These are phyloP conservation scores for Pseudoturritis turrita DNA, from an alignment of 345 rosid genomes.

Conservation along the genomic window DNA sequence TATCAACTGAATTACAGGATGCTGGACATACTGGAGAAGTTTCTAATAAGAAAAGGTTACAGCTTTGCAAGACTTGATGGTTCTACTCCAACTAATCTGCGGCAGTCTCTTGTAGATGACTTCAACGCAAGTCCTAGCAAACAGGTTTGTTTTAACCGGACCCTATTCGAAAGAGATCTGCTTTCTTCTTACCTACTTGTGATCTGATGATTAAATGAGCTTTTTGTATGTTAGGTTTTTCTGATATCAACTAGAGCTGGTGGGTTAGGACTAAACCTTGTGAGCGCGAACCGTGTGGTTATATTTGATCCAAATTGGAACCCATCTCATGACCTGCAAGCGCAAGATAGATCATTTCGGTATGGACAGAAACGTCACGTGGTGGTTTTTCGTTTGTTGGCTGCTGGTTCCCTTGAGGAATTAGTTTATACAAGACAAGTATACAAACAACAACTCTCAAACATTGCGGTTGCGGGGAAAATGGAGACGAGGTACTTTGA, in stretches of 20 bases:
- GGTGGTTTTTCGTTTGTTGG: slow-evolving; percentile 86
- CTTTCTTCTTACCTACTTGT: neutral
- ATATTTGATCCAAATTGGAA: slow-evolving; percentile 98
- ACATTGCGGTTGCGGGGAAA: slow-evolving; percentile 94
- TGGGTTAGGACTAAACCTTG: slow-evolving; percentile 97
- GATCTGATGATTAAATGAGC: neutral
- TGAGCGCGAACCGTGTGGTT: slow-evolving; percentile 90
- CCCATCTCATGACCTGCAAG: slow-evolving; percentile 92
- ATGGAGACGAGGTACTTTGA: slow-evolving; percentile 91
- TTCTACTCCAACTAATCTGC: slow-evolving; percentile 75
- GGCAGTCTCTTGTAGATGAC: slow-evolving; percentile 82
- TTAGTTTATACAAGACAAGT: slow-evolving; percentile 86
- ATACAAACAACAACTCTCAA: slow-evolving; percentile 93
- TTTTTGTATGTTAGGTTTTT: slow-evolving; percentile 57
- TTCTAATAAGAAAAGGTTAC: slow-evolving; percentile 83
- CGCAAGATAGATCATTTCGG: slow-evolving; percentile 93
- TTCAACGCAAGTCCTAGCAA: slow-evolving; percentile 93
- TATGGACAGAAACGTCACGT: slow-evolving; percentile 96
- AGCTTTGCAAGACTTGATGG: slow-evolving; percentile 93
- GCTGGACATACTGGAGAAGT: slow-evolving; percentile 89
- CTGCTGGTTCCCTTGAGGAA: slow-evolving; percentile 96
- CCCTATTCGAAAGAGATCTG: neutral
- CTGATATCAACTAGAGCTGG: slow-evolving; percentile 98
- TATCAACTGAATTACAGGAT: slow-evolving; percentile 46
- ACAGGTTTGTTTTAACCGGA: slow-evolving; percentile 41